Conservation (phyloP, 495 filamentous ascomycete species). For the Collariella sp. region DNA sequence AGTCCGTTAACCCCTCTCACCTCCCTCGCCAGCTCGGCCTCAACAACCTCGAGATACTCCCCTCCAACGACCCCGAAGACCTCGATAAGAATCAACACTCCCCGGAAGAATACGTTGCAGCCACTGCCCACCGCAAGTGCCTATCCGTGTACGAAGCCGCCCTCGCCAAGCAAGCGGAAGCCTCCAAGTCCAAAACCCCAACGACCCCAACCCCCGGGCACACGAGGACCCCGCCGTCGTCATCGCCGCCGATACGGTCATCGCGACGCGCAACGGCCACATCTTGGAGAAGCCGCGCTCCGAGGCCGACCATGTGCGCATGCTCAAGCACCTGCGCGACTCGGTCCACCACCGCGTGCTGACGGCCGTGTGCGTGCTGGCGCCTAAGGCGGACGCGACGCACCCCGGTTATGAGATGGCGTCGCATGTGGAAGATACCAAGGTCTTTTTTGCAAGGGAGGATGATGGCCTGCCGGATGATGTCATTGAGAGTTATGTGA, state of each 20-base stretch:
- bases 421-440: conserved; percentile 76
- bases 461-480: conserved; percentile 63
- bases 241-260: conserved; percentile 85
- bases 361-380: conserved; percentile 73
- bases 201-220: conserved; percentile 21
- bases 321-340: conserved; percentile 74
- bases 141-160: conserved; percentile 65
- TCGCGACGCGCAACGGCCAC: conserved; percentile 62
- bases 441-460: conserved; percentile 64
- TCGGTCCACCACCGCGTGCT: conserved; percentile 62
- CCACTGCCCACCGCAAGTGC: conserved; percentile 76
- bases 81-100: conserved; percentile 63
- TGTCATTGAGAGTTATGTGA: conserved; percentile 71
- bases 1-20: not conserved
- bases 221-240: conserved; percentile 70
- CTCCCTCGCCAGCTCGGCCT: conserved; percentile 54
- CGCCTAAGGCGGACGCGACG: conserved; percentile 63
- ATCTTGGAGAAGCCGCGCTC: conserved; percentile 85
- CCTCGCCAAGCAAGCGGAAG: conserved; percentile 39
- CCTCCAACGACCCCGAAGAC: conserved; percentile 73
- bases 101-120: conserved; percentile 83
- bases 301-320: conserved; percentile 70
- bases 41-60: conserved; percentile 66
- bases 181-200: conserved; percentile 1
- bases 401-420: conserved; percentile 82